Conservation (phyloP, 371 early-diverging fungal genomes). For the Actinomortierella wolfii region DNA sequence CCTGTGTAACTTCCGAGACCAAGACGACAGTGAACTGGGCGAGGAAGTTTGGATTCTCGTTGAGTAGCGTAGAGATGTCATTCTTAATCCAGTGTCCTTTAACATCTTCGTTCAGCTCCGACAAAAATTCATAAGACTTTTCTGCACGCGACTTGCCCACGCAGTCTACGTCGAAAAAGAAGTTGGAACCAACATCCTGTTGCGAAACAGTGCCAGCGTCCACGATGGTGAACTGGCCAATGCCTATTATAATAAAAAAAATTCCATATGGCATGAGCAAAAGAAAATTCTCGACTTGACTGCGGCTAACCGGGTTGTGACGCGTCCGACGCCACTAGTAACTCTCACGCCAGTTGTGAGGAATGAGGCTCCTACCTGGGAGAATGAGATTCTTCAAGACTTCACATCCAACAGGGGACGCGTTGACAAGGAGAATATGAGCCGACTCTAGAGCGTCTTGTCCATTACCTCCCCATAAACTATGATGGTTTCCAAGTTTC, state of each 20-base stretch:
- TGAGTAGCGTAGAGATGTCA: constrained; percentile 50
- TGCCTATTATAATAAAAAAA: constrained; percentile 58
- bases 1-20: constrained; percentile 65
- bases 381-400: constrained; percentile 92
- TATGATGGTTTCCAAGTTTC: constrained; percentile 25
- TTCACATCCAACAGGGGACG: constrained; percentile 85
- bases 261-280: neutral
- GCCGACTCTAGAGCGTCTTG: constrained; percentile 87
- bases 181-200: constrained; percentile 83
- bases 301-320: neutral
- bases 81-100: constrained; percentile 52
- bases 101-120: constrained; percentile 90
- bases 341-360: neutral
- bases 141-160: constrained; percentile 73
- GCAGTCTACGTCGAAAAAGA: constrained; percentile 76
- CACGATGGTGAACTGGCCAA: constrained; percentile 85
- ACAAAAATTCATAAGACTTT: constrained; percentile 65
- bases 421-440: constrained; percentile 83
- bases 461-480: constrained; percentile 92
- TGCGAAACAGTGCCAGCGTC: constrained; percentile 70
- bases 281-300: neutral
- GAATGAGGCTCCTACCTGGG: constrained; percentile 69
- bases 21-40: constrained; percentile 75
- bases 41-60: constrained; percentile 65
- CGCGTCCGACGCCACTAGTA: neutral